These are phyloP conservation scores for Podaxis pistillaris DNA, from an alignment of 768 basidiomycete species.

Conservation along the genomic window DNA sequence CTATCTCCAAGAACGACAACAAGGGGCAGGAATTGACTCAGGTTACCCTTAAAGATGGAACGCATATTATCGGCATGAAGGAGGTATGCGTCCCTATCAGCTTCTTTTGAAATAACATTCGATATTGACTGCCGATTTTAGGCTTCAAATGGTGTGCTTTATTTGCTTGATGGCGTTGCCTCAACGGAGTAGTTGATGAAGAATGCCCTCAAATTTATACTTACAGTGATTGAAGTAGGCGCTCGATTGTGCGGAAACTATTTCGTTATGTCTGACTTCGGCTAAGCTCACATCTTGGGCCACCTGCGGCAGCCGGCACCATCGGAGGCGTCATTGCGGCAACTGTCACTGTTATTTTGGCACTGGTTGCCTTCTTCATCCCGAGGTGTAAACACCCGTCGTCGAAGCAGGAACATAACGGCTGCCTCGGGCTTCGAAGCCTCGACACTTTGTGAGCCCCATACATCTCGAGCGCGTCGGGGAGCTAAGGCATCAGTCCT, in stretches of 20 bases:
- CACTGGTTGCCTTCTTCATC: not conserved
- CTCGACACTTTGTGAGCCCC: not conserved
- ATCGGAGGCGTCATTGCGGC: not conserved
- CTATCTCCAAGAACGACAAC: slow-evolving; percentile 31
- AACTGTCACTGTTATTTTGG: slow-evolving; percentile 1
- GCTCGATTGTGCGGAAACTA: too few relatives aligned
- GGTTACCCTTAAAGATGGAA: slow-evolving; percentile 53
- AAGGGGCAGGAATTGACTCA: slow-evolving; percentile 53
- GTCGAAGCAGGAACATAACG: not conserved
- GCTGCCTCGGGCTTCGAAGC: not conserved
- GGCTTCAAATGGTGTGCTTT: slow-evolving; percentile 12
- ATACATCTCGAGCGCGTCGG: not conserved
- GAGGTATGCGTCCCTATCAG: slow-evolving; percentile 41
- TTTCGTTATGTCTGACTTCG: not conserved
- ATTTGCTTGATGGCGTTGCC: slow-evolving; percentile 3
- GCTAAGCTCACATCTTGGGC: not conserved
- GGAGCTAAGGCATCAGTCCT: not conserved
- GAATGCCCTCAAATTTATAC: not conserved
- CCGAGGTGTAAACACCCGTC: not conserved
- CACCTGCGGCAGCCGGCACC: not conserved
- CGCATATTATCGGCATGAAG: slow-evolving; percentile 56
- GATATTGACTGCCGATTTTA: not conserved
- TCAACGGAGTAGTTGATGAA: not conserved
- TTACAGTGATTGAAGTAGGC: not conserved
- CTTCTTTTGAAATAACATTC: not conserved